A percentile compares a stretch with the other conserved stretches of the same genome.
phyloP scores from a whole-genome alignment of 1,139 yeast species.

The Debaryomyces udenii region DNA sequence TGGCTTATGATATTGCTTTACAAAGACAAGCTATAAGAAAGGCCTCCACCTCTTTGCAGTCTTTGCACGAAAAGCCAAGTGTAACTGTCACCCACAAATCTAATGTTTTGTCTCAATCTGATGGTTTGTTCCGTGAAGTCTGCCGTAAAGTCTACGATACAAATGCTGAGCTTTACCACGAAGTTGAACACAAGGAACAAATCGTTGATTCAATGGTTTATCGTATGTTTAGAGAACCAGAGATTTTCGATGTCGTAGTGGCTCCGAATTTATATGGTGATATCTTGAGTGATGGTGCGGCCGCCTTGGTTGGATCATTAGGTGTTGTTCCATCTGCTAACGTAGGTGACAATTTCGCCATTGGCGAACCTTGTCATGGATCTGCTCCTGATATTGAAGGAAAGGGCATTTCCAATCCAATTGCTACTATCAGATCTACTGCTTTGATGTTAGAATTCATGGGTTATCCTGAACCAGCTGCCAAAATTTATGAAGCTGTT shows the following conservation, averaged over 20 bases:
- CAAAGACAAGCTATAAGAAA: constrained; percentile 86
- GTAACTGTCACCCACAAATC: constrained; percentile 97
- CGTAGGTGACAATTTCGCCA: constrained; percentile 93
- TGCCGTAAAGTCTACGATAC: constrained; percentile 76
- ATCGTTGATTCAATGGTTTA: constrained; percentile 99
- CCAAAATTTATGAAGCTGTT: constrained; percentile 89
- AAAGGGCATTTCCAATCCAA: constrained; percentile 90
- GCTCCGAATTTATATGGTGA: constrained; percentile 99
- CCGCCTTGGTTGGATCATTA: constrained; percentile 95
- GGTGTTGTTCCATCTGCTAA: constrained; percentile 99
- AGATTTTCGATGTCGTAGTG: constrained; percentile 93
- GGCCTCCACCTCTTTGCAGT: constrained; percentile 43
- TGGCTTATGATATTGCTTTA: constrained; percentile 90
- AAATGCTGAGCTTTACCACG: constrained; percentile 56
- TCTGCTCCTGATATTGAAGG: constrained; percentile 99
- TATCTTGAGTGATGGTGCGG: constrained; percentile 97
- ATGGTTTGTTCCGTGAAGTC: constrained; percentile 95
- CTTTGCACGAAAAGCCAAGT: constrained; percentile 59
- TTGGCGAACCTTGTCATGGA: constrained; percentile 99
- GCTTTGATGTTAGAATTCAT: constrained; percentile 97
- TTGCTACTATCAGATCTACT: constrained; percentile 96
- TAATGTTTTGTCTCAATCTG: constrained; percentile 88
- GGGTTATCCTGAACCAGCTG: constrained; percentile 90
- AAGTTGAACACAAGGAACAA: constrained; percentile 82
- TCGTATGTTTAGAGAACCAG: constrained; percentile 97